Base-by-base conservation (phyloP, 768 basidiomycete species). In the Pleurotus ostreatus region DNA sequence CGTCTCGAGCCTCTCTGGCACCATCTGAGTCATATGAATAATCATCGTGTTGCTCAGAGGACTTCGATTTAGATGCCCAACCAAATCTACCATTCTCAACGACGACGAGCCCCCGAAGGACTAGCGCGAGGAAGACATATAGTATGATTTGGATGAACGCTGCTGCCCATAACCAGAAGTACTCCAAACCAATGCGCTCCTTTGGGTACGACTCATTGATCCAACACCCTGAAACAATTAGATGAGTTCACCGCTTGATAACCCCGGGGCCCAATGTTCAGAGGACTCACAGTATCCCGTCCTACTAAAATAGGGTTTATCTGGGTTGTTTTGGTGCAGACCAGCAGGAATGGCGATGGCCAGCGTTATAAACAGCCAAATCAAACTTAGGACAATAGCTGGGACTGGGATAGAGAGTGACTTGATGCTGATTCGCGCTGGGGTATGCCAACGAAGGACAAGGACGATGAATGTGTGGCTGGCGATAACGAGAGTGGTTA, bases 111-210 rank as follows among this genome's bases (percentile, higher is more conserved):
- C 51, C 51, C n/a, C 51, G 51, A 39, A 77, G 56, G 22, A 71
- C 67, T 39, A 77, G 61, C 41, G 70, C 71, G 39, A 77, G 65
- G 25, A 71, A 68, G 5, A 71, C 54, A 58, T 78, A 78, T 11
- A 74, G 66, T 22, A 72, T 30, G 18, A 77, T 56, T 57, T 73
- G 73, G 23, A 69, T 55, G 43, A 72, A 63, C 2, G 70, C 70
- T 5, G 77, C 66, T 23, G 73, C 58, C 77, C 77, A 78, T 56
- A 78, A 59, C 73, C 77, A 78, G 20, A 72, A 26, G 51, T 75
- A 78, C 52, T 78, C 77, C 23, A 76, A 62, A n/a, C 63, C 73
- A 6, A 76, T 75, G 20, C 71, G 67, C 55, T 78, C 63, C 16
- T 57, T 60, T 8, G 44, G 46, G 55, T 67, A 78, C 6, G 60